Percentiles rank a stretch among this genome's conserved stretches.
phyloP scores from a whole-genome alignment of 2,329 filamentous ascomycete species.

The Verticillium tricorpus region DNA sequence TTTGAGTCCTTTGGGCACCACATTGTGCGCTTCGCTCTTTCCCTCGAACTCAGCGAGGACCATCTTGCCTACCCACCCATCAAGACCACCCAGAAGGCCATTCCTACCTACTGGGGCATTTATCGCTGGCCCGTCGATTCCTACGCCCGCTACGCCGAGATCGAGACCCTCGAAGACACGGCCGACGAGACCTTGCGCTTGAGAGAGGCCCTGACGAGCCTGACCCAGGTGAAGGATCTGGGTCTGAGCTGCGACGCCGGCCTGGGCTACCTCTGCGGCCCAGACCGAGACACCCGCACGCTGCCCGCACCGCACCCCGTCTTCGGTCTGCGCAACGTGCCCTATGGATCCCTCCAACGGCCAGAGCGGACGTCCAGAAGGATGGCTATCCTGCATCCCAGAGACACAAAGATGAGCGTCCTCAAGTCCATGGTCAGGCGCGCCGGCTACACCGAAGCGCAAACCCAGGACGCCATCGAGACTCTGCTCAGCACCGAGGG shows the following conservation, averaged over 20 bases:
- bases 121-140: conserved; percentile 60
- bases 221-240: conserved; percentile 55
- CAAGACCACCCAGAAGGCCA: conserved; percentile 50
- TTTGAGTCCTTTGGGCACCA: conserved; percentile 57
- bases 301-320: conserved; percentile 28
- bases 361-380: neutral
- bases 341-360: conserved; percentile 9
- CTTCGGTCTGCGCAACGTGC: conserved; percentile 20
- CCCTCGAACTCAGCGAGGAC: conserved; percentile 61
- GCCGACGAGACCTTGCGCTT: conserved; percentile 60
- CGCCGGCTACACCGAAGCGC: conserved; percentile 25
- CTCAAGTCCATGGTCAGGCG: conserved; percentile 32
- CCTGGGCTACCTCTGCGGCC: conserved; percentile 61
- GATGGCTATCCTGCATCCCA: conserved; percentile 14
- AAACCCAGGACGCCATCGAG: conserved; percentile 27
- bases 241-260: conserved; percentile 64
- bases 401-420: conserved; percentile 24
- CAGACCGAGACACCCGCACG: conserved; percentile 48
- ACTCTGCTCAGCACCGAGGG: conserved; percentile 30
- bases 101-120: conserved; percentile 57
- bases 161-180: conserved; percentile 56
- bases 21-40: conserved; percentile 61
- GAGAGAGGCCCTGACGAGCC: conserved; percentile 53
- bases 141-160: conserved; percentile 54
- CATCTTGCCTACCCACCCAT: conserved; percentile 44